Percentiles rank a stretch among this genome's conserved stretches.
These are phyloP conservation scores for Blastomyces emzantsi DNA, from an alignment of 2,329 filamentous ascomycete species.

Conservation along the genomic window DNA sequence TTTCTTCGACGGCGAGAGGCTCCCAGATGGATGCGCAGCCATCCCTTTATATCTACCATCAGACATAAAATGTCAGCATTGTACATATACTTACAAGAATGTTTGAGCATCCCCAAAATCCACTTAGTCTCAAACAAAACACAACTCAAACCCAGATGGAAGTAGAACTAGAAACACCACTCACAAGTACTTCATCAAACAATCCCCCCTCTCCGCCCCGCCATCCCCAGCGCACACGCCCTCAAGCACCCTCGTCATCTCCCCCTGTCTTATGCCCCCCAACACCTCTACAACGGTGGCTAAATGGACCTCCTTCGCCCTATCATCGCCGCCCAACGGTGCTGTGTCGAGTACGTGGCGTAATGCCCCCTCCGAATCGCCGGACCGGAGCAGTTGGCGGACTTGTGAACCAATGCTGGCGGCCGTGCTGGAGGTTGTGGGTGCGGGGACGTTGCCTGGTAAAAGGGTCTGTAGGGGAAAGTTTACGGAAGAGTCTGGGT, in stretches of 20 bases:
- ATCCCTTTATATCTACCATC: conserved; percentile 76
- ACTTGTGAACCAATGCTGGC: conserved; percentile 71
- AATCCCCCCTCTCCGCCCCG: conserved; percentile 78
- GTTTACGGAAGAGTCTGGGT: conserved; percentile 83
- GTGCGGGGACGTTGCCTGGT: conserved; percentile 57
- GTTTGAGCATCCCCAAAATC: not conserved
- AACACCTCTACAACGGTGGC: conserved; percentile 86
- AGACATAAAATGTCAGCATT: not conserved
- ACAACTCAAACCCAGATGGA: not conserved
- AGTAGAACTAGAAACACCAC: conserved; percentile 27
- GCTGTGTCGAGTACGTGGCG: conserved; percentile 75
- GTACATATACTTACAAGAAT: not conserved
- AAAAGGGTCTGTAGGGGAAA: conserved; percentile 81
- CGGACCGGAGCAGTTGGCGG: conserved; percentile 75
- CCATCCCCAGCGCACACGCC: conserved; percentile 69
- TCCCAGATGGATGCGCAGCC: conserved; percentile 39
- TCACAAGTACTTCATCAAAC: conserved; percentile 96
- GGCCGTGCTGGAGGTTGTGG: conserved; percentile 67
- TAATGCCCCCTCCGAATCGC: conserved; percentile 79
- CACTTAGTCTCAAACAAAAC: not conserved
- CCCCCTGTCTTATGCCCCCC: conserved; percentile 89
- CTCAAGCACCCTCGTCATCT: conserved; percentile 84
- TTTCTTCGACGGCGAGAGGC: conserved; percentile 41
- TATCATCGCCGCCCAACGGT: conserved; percentile 52
- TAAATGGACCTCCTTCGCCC: conserved; percentile 70